phyloP scores from a whole-genome alignment of 1,284 basidiomycete genomes.

The Ustilago tritici region DNA sequence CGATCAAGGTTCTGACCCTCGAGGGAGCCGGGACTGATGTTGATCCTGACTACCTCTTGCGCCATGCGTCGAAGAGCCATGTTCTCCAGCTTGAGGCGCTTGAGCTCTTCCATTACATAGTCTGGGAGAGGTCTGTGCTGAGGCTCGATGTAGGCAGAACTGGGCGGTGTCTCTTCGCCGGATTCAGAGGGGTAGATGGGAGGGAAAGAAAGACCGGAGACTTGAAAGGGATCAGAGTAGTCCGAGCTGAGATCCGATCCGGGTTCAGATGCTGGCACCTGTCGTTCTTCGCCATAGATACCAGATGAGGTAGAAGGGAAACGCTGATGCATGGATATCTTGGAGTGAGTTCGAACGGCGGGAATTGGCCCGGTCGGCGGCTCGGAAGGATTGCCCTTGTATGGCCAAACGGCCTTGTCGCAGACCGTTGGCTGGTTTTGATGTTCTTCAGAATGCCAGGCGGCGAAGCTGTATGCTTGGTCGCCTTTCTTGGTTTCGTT shows the following conservation, averaged over 20 bases:
- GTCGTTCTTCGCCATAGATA: slow-evolving; percentile 26
- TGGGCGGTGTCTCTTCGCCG: slow-evolving; percentile 7
- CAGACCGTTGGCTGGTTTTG: not conserved
- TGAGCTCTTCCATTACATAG: slow-evolving; percentile 41
- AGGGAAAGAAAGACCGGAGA: slow-evolving; percentile 8
- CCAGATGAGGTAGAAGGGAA: slow-evolving; percentile 33
- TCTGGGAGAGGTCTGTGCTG: slow-evolving; percentile 24
- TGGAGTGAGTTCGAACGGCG: slow-evolving; percentile 5
- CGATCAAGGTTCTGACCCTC: not conserved
- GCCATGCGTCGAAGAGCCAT: slow-evolving; percentile 46
- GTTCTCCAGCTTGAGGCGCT: slow-evolving; percentile 46
- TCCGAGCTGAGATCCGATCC: slow-evolving; percentile 47
- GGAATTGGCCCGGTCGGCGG: not conserved
- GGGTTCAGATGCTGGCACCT: slow-evolving; percentile 22
- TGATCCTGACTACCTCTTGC: slow-evolving; percentile 27
- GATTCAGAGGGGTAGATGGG: not conserved
- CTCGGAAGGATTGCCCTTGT: slow-evolving; percentile 8
- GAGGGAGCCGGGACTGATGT: slow-evolving; percentile 6
- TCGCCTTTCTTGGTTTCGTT: not conserved
- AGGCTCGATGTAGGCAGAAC: slow-evolving; percentile 6
- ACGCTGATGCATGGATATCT: slow-evolving; percentile 21
- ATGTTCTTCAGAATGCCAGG: slow-evolving; percentile 4
- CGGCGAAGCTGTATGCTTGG: not conserved
- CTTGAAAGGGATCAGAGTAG: slow-evolving; percentile 32
- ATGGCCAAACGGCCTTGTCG: slow-evolving; percentile 16